Conservation (phyloP, 805 yeast genomes). For the Nadsonia fulvescens region DNA sequence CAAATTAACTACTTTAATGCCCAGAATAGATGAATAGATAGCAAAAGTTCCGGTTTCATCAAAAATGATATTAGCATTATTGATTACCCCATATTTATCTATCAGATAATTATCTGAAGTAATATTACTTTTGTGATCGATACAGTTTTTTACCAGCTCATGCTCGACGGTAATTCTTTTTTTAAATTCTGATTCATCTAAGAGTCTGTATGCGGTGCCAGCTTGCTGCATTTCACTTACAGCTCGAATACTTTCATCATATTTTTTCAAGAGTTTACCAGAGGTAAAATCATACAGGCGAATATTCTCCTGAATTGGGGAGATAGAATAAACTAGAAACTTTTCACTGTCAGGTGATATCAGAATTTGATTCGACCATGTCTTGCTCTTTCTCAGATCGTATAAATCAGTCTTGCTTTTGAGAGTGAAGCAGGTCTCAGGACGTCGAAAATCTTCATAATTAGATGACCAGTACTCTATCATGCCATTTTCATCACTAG, state of each 20-base stretch:
- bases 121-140: no score
- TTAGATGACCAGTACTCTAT: constrained; percentile 21
- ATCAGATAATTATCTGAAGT: no score
- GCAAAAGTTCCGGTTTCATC: constrained; percentile 18
- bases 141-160: constrained; percentile 12
- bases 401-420: constrained; percentile 25
- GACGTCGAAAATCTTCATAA: constrained; percentile 9
- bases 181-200: constrained; percentile 15
- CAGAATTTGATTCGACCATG: constrained; percentile 12
- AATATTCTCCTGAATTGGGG: constrained; percentile 11
- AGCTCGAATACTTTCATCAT: constrained; percentile 16
- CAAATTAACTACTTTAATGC: constrained; percentile 17
- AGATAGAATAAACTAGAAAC: constrained; percentile 18
- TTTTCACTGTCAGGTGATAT: constrained; percentile 15
- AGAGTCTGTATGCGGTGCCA: constrained; percentile 9
- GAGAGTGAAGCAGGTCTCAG: constrained; percentile 16
- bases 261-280: constrained; percentile 19
- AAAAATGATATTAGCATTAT: constrained; percentile 12
- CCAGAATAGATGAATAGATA: constrained; percentile 15
- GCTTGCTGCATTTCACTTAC: constrained; percentile 15
- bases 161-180: constrained; percentile 14
- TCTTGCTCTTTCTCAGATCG: constrained; percentile 20
- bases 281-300: constrained; percentile 19
- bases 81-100: constrained; percentile 3
- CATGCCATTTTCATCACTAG: constrained; percentile 18